A percentile compares a stretch with the other conserved stretches of the same genome.
Evolutionary conservation across 164 flowering plant species (phyloP).

Genomic region (Magnolia sinica): DNA sequence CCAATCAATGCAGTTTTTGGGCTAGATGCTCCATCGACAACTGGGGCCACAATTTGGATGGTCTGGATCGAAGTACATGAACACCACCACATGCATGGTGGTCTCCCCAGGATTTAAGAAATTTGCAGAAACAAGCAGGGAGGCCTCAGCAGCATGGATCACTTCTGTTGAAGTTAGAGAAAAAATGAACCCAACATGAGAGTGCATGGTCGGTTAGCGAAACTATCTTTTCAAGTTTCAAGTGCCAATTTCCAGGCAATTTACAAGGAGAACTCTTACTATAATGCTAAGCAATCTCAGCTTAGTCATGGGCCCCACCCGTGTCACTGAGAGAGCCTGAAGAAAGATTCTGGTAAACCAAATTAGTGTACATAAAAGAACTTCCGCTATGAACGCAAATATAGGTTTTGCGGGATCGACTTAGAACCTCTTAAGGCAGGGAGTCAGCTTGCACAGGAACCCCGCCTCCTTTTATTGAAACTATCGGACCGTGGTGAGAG

Average conservation of each 20-base stretch:
- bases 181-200: no score
- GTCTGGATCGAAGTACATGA: no score
- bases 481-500: slow-evolving; percentile 31
- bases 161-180: no score
- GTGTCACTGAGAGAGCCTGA: slow-evolving; percentile 7
- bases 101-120: no score
- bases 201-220: neutral
- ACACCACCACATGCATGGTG: no score
- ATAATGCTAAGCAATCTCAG: slow-evolving; percentile 7
- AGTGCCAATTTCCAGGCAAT: slow-evolving; percentile 8
- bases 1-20: no score
- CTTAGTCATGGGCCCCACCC: slow-evolving; percentile 7
- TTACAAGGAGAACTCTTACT: slow-evolving; percentile 11
- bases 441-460: slow-evolving; percentile 14
- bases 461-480: slow-evolving; percentile 57
- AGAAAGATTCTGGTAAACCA: neutral
- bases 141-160: no score
- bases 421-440: slow-evolving; percentile 19
- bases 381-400: neutral
- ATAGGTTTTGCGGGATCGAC: neutral
- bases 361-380: slow-evolving; percentile 14
- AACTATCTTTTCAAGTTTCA: slow-evolving; percentile 1
- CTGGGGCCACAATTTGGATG: no score
- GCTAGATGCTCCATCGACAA: no score
- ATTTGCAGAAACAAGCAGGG: no score